phyloP scores from a whole-genome alignment of 768 basidiomycete genomes.

The Rhodosporidiobolus odoratus region DNA sequence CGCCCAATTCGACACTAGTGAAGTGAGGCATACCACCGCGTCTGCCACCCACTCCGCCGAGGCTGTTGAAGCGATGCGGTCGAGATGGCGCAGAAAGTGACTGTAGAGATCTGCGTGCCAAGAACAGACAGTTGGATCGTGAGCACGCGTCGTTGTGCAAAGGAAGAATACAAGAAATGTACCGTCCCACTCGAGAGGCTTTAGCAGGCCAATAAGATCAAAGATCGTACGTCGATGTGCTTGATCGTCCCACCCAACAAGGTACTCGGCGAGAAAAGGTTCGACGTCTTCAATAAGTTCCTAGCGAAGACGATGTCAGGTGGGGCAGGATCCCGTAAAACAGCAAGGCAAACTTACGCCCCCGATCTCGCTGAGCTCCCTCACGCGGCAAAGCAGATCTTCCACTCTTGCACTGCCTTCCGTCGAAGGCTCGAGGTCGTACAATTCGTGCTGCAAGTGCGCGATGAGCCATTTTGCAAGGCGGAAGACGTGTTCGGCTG shows the following conservation, averaged over 20 bases:
- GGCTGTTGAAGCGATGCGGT: background rate
- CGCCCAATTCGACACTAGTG: background rate
- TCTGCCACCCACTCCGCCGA: background rate
- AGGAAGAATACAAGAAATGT: background rate
- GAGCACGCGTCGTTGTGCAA: too few relatives aligned
- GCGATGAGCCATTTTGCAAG: slow-evolving; percentile 1
- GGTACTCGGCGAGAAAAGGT: slow-evolving; percentile 8
- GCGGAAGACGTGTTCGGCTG: background rate
- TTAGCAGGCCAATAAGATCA: slow-evolving; percentile 8
- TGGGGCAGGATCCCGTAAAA: background rate
- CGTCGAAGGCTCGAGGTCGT: background rate
- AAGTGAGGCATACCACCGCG: background rate
- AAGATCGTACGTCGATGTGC: background rate
- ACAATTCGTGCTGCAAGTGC: background rate
- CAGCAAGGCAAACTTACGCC: slow-evolving; percentile 3
- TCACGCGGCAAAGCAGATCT: background rate
- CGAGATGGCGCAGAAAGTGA: background rate
- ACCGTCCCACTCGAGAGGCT: slow-evolving; percentile 1
- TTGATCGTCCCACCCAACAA: slow-evolving; percentile 4
- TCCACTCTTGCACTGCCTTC: background rate
- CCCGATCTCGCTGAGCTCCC: slow-evolving; percentile 14
- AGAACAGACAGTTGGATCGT: background rate
- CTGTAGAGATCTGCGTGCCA: background rate
- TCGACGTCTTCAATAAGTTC: slow-evolving; percentile 8
- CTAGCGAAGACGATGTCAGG: background rate